Evolutionary conservation across 2,329 filamentous ascomycete species (phyloP).

Genomic region (Penicillium sp.): DNA sequence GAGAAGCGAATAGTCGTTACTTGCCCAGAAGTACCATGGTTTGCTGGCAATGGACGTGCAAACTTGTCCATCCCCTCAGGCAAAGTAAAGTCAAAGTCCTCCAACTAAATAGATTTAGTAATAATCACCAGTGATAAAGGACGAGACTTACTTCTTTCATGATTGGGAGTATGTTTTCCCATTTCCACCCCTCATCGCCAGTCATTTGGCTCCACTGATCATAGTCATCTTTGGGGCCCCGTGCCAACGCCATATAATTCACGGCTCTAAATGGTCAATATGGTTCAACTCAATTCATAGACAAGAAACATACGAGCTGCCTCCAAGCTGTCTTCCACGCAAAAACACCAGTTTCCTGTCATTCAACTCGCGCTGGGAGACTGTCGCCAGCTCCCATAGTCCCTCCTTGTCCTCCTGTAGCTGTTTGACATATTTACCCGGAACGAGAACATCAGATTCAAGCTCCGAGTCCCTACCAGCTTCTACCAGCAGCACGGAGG

Average conservation of each 20-base stretch:
- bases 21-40: background rate
- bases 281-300: background rate
- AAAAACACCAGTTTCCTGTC: background rate
- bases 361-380: conserved; percentile 1
- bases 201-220: background rate
- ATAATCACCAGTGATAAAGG: too few species aligned
- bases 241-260: conserved; percentile 5
- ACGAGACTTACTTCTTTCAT: background rate
- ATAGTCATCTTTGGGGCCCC: conserved; percentile 1
- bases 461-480: conserved; percentile 3
- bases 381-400: conserved; percentile 4
- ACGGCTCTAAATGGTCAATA: background rate
- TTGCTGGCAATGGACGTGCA: background rate
- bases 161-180: background rate
- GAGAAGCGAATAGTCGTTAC: background rate
- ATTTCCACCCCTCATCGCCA: conserved; percentile 2
- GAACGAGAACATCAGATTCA: conserved; percentile 1
- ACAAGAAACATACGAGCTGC: background rate
- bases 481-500: conserved; percentile 3
- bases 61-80: background rate
- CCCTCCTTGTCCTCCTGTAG: conserved; percentile 5
- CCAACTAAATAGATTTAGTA: background rate
- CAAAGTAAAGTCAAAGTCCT: background rate
- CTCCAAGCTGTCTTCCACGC: background rate
- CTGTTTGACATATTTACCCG: conserved; percentile 7